These are phyloP conservation scores for Metschnikowia aberdeeniae DNA, from an alignment of 805 yeast genomes.

Conservation along the genomic window DNA sequence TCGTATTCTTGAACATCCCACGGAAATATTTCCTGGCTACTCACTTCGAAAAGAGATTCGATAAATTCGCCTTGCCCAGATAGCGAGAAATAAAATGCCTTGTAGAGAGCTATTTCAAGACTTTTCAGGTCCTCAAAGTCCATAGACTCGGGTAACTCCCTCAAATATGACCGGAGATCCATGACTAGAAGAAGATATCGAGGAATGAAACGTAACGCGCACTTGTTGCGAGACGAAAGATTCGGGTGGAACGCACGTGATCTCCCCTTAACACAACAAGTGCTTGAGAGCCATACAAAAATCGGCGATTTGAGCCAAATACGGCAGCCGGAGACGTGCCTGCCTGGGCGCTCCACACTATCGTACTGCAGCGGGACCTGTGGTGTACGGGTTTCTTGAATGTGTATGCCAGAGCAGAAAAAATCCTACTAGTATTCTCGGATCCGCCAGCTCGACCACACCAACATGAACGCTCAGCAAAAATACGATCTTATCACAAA, in stretches of 20 bases:
- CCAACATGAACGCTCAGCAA: constrained; percentile 48
- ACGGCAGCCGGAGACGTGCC: too few species aligned
- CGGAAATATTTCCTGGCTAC: background rate
- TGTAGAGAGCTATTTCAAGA: constrained; percentile 19
- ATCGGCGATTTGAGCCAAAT: too few species aligned
- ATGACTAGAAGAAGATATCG: background rate
- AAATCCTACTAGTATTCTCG: constrained; percentile 1
- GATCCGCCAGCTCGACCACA: constrained; percentile 6
- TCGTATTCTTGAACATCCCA: constrained; percentile 3
- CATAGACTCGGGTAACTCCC: constrained; percentile 10
- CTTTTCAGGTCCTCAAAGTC: constrained; percentile 5
- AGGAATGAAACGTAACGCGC: background rate
- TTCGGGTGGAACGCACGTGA: too few species aligned
- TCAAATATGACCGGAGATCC: background rate
- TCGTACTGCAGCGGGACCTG: background rate
- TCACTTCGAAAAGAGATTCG: constrained; percentile 11
- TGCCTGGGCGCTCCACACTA: too few species aligned
- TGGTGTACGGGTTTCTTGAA: constrained; percentile 1
- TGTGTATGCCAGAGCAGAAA: constrained; percentile 5
- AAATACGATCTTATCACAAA: constrained; percentile 75
- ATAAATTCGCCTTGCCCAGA: constrained; percentile 15
- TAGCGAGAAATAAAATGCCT: constrained; percentile 27
- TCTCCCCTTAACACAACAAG: too few species aligned
- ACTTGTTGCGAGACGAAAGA: background rate
- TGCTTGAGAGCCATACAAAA: too few species aligned